Base-by-base conservation (phyloP, 805 yeast species). In the Hanseniaspora occidentalis region DNA sequence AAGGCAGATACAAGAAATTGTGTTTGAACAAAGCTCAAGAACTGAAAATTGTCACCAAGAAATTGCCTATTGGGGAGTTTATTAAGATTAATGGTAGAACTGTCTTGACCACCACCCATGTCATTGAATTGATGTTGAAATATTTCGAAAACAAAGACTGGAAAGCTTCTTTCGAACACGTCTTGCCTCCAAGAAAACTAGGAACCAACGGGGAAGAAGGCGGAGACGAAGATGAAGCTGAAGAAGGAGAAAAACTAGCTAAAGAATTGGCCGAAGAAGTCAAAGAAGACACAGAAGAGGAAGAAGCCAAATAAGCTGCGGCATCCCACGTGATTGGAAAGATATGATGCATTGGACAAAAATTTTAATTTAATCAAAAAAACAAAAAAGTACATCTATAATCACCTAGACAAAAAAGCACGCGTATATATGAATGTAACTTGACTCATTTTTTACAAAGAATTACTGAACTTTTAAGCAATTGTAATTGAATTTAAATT, bases 81-180 rank as follows among this genome's bases (percentile, higher is more conserved):
- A 82, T 92, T 43, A 73, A 78, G 48, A 61, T 92, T 39, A 77
- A 83, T 45, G 95, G 97, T 1, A 71, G 97, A 50, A 75, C 77
- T 46, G 97, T 89, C 2, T 65, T 92, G 45, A 94, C 97, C 1
- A 88, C 96, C 0, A 82, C 94, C 24, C 97, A 89, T 57, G 97
- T 92, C n/a, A 81, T 84, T 45, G 95, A 89, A 57, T 62, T 92
- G 45, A 66, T 86, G 62, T 68, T 89, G 41, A 75, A 77, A 54
- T 86, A 89, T 82, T 70, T 78, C 44, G 94, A 86, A 50, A 64
- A 66, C 35, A 35, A 37, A 16, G 84, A 84, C 58, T 89, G 98
- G 97, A 81, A 75, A 50, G 60, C 57, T 39, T 94, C 96, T 0
- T 86, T 92, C 56, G 89, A 86, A 55, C 67, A 70, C n/a, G 92